phyloP scores from a whole-genome alignment of 371 early-diverging fungal genomes.

The Rhizopus stolonifer region DNA sequence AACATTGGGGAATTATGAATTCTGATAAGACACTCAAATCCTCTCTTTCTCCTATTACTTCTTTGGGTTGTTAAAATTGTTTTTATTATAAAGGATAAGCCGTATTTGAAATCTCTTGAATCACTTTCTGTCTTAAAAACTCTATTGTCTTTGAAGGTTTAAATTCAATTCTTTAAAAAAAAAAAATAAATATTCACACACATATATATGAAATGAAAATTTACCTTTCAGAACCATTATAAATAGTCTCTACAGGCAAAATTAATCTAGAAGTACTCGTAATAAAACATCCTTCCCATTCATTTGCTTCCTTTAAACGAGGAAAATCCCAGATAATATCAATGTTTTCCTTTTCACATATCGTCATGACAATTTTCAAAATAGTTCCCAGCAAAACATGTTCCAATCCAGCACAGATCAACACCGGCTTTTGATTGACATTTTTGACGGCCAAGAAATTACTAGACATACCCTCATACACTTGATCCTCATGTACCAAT shows the following conservation, averaged over 20 bases:
- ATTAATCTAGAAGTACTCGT: slow-evolving; percentile 61
- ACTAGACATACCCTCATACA: slow-evolving; percentile 68
- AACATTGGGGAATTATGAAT: slow-evolving; percentile 56
- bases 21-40: slow-evolving; percentile 24
- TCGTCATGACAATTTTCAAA: slow-evolving; percentile 46
- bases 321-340: slow-evolving; percentile 51
- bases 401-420: slow-evolving; percentile 58
- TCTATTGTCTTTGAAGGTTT: slow-evolving; percentile 29
- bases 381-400: slow-evolving; percentile 63
- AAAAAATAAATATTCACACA: too few relatives aligned
- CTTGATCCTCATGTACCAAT: slow-evolving; percentile 44
- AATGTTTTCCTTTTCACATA: slow-evolving; percentile 52
- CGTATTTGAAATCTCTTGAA: slow-evolving; percentile 27
- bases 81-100: slow-evolving; percentile 2
- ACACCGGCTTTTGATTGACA: slow-evolving; percentile 22
- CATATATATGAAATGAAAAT: neutral
- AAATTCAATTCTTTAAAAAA: slow-evolving; percentile 26
- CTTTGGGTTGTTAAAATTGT: neutral
- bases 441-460: slow-evolving; percentile 56
- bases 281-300: slow-evolving; percentile 62
- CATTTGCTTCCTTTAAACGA: slow-evolving; percentile 34
- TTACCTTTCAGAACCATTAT: slow-evolving; percentile 34
- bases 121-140: slow-evolving; percentile 28
- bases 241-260: slow-evolving; percentile 50
- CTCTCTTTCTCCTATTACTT: neutral